These are phyloP conservation scores for Furcasterigmium furcatum DNA, from an alignment of 2,329 filamentous ascomycete species.

Conservation along the genomic window DNA sequence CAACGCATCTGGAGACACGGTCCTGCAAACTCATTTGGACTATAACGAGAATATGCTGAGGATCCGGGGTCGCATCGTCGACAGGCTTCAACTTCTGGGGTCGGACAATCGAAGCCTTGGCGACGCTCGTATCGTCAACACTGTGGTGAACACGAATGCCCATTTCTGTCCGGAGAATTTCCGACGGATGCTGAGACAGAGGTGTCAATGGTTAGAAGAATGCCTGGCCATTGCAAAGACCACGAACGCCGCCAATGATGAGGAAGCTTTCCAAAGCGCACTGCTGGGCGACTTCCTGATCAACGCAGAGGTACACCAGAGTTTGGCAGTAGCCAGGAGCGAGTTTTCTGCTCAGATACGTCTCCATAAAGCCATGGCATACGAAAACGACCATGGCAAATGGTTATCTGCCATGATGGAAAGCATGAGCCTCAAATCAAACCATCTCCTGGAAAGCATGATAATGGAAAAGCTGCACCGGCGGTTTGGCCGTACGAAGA, in stretches of 20 bases:
- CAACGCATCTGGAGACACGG: constrained; percentile 2
- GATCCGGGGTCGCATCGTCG: constrained; percentile 1
- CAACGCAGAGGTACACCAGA: constrained; percentile 1
- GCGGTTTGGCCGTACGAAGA: neutral
- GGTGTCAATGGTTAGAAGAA: constrained; percentile 1
- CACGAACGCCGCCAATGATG: neutral
- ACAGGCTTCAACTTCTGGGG: constrained; percentile 1
- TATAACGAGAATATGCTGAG: neutral
- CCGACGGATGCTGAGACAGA: neutral
- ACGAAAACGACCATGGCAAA: neutral
- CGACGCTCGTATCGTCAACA: constrained; percentile 1
- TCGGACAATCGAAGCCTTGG: constrained; percentile 2
- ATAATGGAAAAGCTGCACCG: constrained; percentile 2
- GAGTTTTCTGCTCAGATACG: neutral
- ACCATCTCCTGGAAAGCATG: constrained; percentile 1
- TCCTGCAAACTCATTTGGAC: neutral
- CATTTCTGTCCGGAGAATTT: neutral
- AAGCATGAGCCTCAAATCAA: neutral
- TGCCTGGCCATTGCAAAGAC: neutral
- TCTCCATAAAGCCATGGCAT: neutral
- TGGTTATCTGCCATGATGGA: neutral
- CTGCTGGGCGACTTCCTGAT: neutral
- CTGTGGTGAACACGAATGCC: neutral
- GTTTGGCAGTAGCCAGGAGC: neutral
- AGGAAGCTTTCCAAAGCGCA: constrained; percentile 2